phyloP scores from a whole-genome alignment of 2,329 filamentous ascomycete species.

The Talaromyces sp. region DNA sequence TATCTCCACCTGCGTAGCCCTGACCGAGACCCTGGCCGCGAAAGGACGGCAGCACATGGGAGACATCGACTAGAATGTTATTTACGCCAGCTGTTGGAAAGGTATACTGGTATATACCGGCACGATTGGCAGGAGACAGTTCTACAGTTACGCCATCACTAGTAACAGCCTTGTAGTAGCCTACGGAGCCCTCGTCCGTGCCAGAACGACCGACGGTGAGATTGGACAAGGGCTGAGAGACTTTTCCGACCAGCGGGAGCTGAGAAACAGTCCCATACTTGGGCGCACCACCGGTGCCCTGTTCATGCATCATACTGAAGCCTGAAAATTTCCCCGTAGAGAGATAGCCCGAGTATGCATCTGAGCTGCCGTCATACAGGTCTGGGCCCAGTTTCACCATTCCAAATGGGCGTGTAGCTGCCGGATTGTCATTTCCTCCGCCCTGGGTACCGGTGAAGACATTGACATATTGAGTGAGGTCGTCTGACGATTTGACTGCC shows the following conservation, averaged over 20 bases:
- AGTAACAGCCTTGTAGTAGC: constrained; percentile 59
- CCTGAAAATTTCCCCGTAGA: constrained; percentile 48
- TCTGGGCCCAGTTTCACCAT: constrained; percentile 54
- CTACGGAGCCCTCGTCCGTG: constrained; percentile 50
- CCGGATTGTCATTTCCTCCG: constrained; percentile 51
- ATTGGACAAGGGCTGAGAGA: constrained; percentile 51
- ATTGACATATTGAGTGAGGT: constrained; percentile 7
- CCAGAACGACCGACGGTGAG: constrained; percentile 50
- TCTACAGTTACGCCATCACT: constrained; percentile 55
- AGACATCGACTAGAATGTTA: constrained; percentile 60
- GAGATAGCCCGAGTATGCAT: constrained; percentile 48
- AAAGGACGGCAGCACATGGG: constrained; percentile 57
- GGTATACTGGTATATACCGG: constrained; percentile 60
- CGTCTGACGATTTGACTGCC: neutral
- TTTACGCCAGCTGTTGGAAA: constrained; percentile 48
- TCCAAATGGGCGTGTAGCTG: constrained; percentile 50
- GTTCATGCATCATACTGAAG: constrained; percentile 50
- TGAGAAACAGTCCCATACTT: constrained; percentile 49
- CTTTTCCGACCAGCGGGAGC: constrained; percentile 46
- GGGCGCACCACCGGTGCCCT: constrained; percentile 46
- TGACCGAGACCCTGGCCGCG: constrained; percentile 54
- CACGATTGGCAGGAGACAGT: constrained; percentile 60
- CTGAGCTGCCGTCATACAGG: constrained; percentile 48
- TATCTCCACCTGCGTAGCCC: constrained; percentile 52
- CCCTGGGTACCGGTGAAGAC: constrained; percentile 1